phyloP scores from a whole-genome alignment of 306 rosid genomes.

The Ziziphus jujuba region DNA sequence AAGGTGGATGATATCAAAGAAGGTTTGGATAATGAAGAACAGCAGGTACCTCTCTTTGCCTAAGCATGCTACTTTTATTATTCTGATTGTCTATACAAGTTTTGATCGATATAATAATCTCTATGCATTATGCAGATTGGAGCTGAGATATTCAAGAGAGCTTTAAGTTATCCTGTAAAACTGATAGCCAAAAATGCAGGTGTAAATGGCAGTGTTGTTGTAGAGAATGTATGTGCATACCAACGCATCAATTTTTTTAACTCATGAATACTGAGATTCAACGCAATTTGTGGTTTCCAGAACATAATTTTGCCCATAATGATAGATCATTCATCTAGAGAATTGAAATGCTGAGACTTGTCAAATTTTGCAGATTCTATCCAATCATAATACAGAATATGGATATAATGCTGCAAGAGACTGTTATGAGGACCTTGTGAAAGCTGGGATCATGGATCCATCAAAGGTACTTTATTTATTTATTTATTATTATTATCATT shows the following conservation, averaged over 20 bases:
- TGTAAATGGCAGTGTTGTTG: slow-evolving; percentile 75
- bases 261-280: slow-evolving; percentile 5
- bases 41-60: slow-evolving; percentile 43
- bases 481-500: too few relatives aligned
- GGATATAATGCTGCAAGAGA: slow-evolving; percentile 88
- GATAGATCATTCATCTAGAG: slow-evolving; percentile 18
- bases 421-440: slow-evolving; percentile 77
- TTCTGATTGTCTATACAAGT: background rate
- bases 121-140: slow-evolving; percentile 59
- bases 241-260: slow-evolving; percentile 27
- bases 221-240: slow-evolving; percentile 65
- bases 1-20: slow-evolving; percentile 70
- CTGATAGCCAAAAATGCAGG: slow-evolving; percentile 93
- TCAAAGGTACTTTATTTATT: slow-evolving; percentile 72
- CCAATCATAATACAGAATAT: slow-evolving; percentile 42
- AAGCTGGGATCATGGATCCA: slow-evolving; percentile 91
- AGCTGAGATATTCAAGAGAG: slow-evolving; percentile 85
- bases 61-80: background rate
- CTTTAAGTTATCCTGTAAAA: slow-evolving; percentile 77
- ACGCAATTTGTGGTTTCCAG: slow-evolving; percentile 12
- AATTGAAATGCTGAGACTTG: slow-evolving; percentile 13
- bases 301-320: slow-evolving; percentile 8
- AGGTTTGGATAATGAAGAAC: slow-evolving; percentile 79
- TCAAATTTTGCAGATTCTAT: slow-evolving; percentile 56
- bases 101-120: slow-evolving; percentile 10